Evolutionary conservation across 352 stramenopile genomes (phyloP).

Genomic region (Phytophthora kernoviae): DNA sequence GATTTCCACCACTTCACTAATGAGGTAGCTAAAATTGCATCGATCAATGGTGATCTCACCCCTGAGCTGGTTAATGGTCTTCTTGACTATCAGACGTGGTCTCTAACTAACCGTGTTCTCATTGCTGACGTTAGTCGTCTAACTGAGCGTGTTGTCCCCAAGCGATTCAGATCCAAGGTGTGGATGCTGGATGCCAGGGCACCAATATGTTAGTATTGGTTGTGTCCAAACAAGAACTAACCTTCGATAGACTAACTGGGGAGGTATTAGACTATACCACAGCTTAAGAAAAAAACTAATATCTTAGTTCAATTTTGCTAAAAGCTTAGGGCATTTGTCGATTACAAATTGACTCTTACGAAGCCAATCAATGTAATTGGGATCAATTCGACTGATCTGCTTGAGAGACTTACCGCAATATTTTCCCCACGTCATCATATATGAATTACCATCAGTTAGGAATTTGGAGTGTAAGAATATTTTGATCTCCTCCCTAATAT

Average conservation of each 20-base stretch:
- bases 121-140: too few relatives aligned
- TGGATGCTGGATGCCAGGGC: slow-evolving; percentile 12
- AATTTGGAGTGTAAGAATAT: slow-evolving; percentile 11
- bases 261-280: not conserved
- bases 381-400: slow-evolving; percentile 6
- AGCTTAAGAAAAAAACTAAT: not conserved
- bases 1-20: too few relatives aligned
- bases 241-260: too few relatives aligned
- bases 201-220: slow-evolving; percentile 13
- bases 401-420: slow-evolving; percentile 5
- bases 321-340: slow-evolving; percentile 9
- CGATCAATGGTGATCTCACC: too few relatives aligned
- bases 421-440: slow-evolving; percentile 9
- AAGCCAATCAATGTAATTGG: not conserved
- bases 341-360: slow-evolving; percentile 9
- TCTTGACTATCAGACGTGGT: too few relatives aligned
- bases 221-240: too few relatives aligned
- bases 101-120: too few relatives aligned
- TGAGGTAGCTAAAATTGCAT: too few relatives aligned
- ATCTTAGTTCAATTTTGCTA: slow-evolving; percentile 5
- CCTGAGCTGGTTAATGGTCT: too few relatives aligned
- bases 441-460: slow-evolving; percentile 7
- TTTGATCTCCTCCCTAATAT: slow-evolving; percentile 11
- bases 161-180: slow-evolving; percentile 7
- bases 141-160: too few relatives aligned